Evolutionary conservation across 2,329 filamentous ascomycete genomes (phyloP), one percentile per base, ranked within the genome.

Genomic region (Diplocarpon rosae): DNA sequence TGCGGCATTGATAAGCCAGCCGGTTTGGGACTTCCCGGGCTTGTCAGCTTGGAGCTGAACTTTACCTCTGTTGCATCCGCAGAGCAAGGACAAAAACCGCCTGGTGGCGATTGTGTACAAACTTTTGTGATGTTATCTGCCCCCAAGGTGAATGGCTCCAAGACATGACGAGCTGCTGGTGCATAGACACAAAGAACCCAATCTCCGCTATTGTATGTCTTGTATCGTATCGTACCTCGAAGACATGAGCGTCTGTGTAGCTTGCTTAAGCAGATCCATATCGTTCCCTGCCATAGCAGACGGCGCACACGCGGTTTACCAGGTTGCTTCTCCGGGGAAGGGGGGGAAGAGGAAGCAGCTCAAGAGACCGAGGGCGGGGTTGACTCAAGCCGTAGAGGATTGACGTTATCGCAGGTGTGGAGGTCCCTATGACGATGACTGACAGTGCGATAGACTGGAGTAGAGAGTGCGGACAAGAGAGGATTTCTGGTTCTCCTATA

Each of bases 251-350:
- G 57, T 50, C 48, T 62, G 59, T 47, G 60, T 62, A 46, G 60
- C 60, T 53, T 59, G 58, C 53, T 56, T 60, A 29, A 62, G 53
- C 49, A 62, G 52, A 53, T 62, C 60, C 42, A 54, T 52, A 48
- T 60, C 59, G 41, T 52, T 52, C 27, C 54, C 56, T 39, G 58
- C 49, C 57, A 60, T 61, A 20, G 49, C 49, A 44, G 43, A 49
- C 30, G 45, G 43, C 29, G 39, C 39, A 41, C 39, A 30, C 29
- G 13, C 29, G 29, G 29, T 30, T 30, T 30, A 13, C 29, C 29
- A 8, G 29, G 29, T 8, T 48, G 47, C 29, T 28, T 51, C 37
- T 7, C 31, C 29, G 34, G n/a, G 38, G 31, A 28, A n/a, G 28
- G 37, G 12, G 39, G 34, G 39, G 28, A 35, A 28, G 30, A 35